These are phyloP conservation scores for Raphanus hybrid DNA, from an alignment of 441 rosid genomes.

Conservation along the genomic window DNA sequence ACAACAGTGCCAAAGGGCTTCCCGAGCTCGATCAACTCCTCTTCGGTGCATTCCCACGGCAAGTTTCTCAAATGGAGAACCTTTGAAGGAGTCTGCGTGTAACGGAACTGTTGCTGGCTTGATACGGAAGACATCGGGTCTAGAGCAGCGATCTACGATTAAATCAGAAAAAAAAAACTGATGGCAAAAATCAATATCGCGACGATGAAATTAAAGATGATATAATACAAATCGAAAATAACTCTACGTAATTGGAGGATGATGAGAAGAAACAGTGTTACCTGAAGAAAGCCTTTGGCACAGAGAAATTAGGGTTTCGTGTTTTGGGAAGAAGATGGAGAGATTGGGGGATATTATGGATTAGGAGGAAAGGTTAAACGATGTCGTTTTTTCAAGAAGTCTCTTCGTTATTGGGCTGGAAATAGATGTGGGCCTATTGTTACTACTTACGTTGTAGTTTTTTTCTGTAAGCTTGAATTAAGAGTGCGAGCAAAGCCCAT, in stretches of 20 bases:
- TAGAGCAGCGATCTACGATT: background rate
- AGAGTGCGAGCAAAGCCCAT: background rate
- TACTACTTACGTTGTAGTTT: no score
- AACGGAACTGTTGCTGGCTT: conserved; percentile 97
- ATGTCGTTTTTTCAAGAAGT: background rate
- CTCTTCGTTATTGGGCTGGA: background rate
- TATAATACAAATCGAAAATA: no score
- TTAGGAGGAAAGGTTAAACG: background rate
- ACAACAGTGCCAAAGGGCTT: conserved; percentile 97
- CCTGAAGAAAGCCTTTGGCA: no score
- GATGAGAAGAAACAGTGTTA: no score
- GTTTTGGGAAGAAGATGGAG: no score
- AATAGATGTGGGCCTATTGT: background rate
- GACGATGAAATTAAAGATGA: no score
- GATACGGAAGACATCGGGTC: conserved; percentile 85
- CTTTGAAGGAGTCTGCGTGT: conserved; percentile 98
- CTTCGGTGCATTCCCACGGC: conserved; percentile 99
- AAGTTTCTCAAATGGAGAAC: conserved; percentile 96
- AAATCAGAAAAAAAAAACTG: conserved; percentile 32
- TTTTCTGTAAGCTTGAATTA: background rate
- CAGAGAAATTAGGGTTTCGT: no score
- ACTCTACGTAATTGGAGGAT: no score
- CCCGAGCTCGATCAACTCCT: conserved; percentile 90
- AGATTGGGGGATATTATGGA: background rate
- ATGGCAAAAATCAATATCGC: no score